Evolutionary conservation across 306 rosid species (phyloP).

Genomic region (Prunus salicina): DNA sequence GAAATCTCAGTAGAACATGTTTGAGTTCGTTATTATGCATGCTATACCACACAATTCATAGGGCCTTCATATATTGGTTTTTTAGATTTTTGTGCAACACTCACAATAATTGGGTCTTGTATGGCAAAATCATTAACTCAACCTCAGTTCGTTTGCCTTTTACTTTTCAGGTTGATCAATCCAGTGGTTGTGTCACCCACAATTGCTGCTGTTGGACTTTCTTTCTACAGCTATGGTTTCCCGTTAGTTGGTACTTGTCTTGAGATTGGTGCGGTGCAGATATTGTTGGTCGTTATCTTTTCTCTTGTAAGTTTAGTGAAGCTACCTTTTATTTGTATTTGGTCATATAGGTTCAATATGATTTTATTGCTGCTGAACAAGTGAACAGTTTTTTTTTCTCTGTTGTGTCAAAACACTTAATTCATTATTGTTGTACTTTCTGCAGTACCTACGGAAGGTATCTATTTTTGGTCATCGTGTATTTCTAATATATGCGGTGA

Average conservation of each 20-base stretch:
- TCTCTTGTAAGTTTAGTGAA: constrained; percentile 77
- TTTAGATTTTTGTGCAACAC: neutral
- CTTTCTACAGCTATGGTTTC: constrained; percentile 91
- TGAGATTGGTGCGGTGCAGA: constrained; percentile 94
- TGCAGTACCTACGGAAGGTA: constrained; percentile 92
- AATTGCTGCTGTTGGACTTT: constrained; percentile 99
- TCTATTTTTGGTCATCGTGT: constrained; percentile 93
- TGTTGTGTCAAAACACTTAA: constrained; percentile 16
- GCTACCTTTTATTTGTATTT: constrained; percentile 6
- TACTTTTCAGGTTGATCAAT: constrained; percentile 76
- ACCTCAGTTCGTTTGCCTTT: constrained; percentile 17
- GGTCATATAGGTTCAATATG: neutral
- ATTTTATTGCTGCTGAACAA: neutral
- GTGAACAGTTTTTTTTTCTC: neutral
- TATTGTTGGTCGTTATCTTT: constrained; percentile 73
- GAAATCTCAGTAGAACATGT: neutral
- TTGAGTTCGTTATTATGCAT: neutral
- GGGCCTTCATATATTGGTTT: neutral
- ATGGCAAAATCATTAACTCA: neutral
- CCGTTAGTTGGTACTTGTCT: constrained; percentile 88
- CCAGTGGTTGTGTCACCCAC: constrained; percentile 98
- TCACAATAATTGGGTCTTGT: neutral
- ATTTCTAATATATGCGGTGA: constrained; percentile 90
- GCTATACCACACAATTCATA: constrained; percentile 1
- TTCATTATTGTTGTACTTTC: constrained; percentile 20